These are phyloP conservation scores for Lepidopterella palustris DNA, from an alignment of 495 filamentous ascomycete genomes.

Conservation along the genomic window DNA sequence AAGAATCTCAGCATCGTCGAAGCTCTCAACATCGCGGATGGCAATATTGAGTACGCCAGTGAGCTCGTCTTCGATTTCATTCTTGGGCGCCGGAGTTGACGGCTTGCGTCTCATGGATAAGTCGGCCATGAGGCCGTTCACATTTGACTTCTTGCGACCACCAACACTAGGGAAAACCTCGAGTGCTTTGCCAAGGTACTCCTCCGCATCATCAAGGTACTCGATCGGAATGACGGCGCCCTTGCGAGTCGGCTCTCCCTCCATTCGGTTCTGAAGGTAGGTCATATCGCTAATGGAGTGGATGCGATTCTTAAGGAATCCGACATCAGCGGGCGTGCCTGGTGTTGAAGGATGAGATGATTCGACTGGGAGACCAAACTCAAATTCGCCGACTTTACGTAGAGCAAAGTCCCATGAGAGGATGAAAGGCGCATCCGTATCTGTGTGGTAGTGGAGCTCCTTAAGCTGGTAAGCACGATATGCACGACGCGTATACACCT, in stretches of 20 bases:
- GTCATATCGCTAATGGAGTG: conserved; percentile 96
- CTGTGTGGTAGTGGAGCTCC: conserved; percentile 75
- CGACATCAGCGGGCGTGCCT: conserved; percentile 55
- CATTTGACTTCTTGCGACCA: conserved; percentile 41
- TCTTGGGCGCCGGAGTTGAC: conserved; percentile 39
- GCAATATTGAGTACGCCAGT: conserved; percentile 89
- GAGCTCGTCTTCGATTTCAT: conserved; percentile 63
- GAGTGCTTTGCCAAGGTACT: conserved; percentile 70
- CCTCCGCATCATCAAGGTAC: conserved; percentile 90
- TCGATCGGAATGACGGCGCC: conserved; percentile 90
- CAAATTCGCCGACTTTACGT: conserved; percentile 81
- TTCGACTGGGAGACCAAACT: conserved; percentile 73
- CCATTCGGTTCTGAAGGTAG: conserved; percentile 61
- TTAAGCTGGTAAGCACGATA: conserved; percentile 93
- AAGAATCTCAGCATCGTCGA: conserved; percentile 76
- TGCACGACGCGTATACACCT: conserved; percentile 92
- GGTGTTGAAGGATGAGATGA: conserved; percentile 76
- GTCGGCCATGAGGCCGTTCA: conserved; percentile 59
- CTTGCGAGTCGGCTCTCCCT: conserved; percentile 73
- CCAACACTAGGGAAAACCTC: conserved; percentile 64
- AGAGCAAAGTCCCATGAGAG: conserved; percentile 94
- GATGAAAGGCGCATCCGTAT: conserved; percentile 69
- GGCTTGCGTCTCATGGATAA: conserved; percentile 67
- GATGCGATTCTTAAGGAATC: conserved; percentile 57
- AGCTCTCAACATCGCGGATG: conserved; percentile 79